A percentile compares a stretch with the other conserved stretches of the same genome.
Conservation (phyloP, 1,284 basidiomycete species). For the Cryptococcus neoformans region DNA sequence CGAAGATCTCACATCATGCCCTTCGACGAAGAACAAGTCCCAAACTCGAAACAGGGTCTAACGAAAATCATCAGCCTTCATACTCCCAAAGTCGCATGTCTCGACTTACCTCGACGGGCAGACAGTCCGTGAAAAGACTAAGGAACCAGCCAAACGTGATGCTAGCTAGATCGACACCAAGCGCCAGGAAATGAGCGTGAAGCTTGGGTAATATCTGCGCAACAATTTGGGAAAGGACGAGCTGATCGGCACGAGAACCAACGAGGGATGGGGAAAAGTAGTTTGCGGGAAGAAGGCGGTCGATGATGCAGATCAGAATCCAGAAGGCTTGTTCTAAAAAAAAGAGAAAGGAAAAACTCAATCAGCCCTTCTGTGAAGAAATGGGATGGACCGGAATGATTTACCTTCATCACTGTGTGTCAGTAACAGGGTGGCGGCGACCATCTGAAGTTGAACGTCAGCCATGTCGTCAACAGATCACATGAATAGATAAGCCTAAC, state of each 20-base stretch:
- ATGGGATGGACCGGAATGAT: slow-evolving; percentile 53
- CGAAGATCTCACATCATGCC: slow-evolving; percentile 65
- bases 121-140: slow-evolving; percentile 91
- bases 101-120: slow-evolving; percentile 82
- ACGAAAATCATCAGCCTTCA: background rate
- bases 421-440: slow-evolving; percentile 88
- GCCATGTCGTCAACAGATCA: slow-evolving; percentile 55
- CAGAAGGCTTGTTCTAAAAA: slow-evolving; percentile 97
- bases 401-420: slow-evolving; percentile 63
- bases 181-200: slow-evolving; percentile 66
- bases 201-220: slow-evolving; percentile 72
- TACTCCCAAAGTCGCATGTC: background rate
- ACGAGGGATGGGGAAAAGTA: slow-evolving; percentile 80
- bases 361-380: slow-evolving; percentile 67
- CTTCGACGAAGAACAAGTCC: slow-evolving; percentile 96
- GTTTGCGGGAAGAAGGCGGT: slow-evolving; percentile 74
- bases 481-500: slow-evolving; percentile 6
- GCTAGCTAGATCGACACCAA: slow-evolving; percentile 86
- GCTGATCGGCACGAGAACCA: slow-evolving; percentile 88
- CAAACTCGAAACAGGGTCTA: slow-evolving; percentile 85
- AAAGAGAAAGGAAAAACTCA: slow-evolving; percentile 73
- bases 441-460: slow-evolving; percentile 29
- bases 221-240: slow-evolving; percentile 85
- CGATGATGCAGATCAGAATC: slow-evolving; percentile 86
- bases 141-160: slow-evolving; percentile 99